A percentile compares a stretch with the other conserved stretches of the same genome.
Evolutionary conservation across 768 basidiomycete genomes (phyloP).

Genomic region (Lepiota venenata): DNA sequence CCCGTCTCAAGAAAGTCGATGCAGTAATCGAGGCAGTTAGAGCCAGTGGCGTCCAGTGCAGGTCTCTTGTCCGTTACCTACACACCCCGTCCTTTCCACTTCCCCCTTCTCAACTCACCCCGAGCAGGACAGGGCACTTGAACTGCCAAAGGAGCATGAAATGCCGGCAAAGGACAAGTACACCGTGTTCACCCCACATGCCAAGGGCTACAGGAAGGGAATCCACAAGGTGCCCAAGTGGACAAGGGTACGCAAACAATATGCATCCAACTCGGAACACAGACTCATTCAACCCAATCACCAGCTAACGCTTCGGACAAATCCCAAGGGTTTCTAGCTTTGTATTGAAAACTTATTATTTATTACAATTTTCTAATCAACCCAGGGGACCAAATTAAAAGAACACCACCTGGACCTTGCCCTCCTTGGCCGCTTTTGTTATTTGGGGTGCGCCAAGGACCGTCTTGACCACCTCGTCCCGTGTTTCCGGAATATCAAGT

Average conservation of each 20-base stretch:
- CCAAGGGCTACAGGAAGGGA: conserved; percentile 82
- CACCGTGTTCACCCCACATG: conserved; percentile 75
- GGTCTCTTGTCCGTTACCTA: conserved; percentile 66
- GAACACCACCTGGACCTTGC: conserved; percentile 77
- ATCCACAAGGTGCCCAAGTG: conserved; percentile 98
- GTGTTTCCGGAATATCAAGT: conserved; percentile 80
- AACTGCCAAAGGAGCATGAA: conserved; percentile 89
- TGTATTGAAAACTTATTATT: conserved; percentile 19
- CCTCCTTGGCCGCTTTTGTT: conserved; percentile 59
- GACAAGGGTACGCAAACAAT: conserved; percentile 66
- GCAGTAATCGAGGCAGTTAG: conserved; percentile 86
- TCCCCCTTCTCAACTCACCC: not conserved
- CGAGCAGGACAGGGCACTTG: conserved; percentile 63
- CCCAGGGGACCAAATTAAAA: conserved; percentile 42
- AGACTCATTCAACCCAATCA: conserved; percentile 13
- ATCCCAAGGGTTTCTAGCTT: conserved; percentile 86
- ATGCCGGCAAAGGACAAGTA: conserved; percentile 96
- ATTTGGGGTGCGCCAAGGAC: conserved; percentile 64
- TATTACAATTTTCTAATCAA: conserved; percentile 12
- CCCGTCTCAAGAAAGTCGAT: conserved; percentile 91
- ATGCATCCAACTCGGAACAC: not conserved
- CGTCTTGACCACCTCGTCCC: conserved; percentile 75
- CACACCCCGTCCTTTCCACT: not conserved
- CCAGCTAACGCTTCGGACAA: conserved; percentile 83
- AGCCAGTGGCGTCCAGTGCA: conserved; percentile 76